Percentiles rank a stretch among this genome's conserved stretches.
These are phyloP conservation scores for Rugonectria rugulosa DNA, from an alignment of 2,329 filamentous ascomycete genomes.

Conservation along the genomic window DNA sequence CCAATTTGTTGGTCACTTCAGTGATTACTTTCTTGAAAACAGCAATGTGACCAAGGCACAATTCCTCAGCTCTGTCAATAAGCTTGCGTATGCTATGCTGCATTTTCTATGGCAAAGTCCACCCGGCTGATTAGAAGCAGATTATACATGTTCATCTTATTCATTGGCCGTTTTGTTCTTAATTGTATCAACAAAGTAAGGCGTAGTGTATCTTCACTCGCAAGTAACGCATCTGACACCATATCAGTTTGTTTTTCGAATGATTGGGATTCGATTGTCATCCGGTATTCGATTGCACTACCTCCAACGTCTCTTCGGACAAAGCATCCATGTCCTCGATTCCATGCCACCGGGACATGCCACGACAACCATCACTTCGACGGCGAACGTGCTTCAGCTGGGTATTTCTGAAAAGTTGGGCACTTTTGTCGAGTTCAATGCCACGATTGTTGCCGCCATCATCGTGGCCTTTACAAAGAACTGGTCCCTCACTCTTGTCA, in stretches of 20 bases:
- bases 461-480: conserved; percentile 64
- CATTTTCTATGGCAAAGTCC: background rate
- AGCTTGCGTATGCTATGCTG: conserved; percentile 49
- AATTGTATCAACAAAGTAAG: conserved; percentile 67
- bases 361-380: conserved; percentile 69
- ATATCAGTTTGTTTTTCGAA: conserved; percentile 63
- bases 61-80: conserved; percentile 54
- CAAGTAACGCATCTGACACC: background rate
- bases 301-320: conserved; percentile 67
- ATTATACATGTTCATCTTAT: conserved; percentile 75
- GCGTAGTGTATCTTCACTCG: background rate
- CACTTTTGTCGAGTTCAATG: conserved; percentile 62
- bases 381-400: conserved; percentile 69
- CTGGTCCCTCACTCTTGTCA: conserved; percentile 68
- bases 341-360: conserved; percentile 69
- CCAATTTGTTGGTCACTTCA: conserved; percentile 58
- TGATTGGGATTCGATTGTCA: conserved; percentile 69
- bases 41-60: conserved; percentile 43
- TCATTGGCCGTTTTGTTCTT: conserved; percentile 69
- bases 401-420: conserved; percentile 71
- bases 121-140: conserved; percentile 41
- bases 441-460: conserved; percentile 61
- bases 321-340: conserved; percentile 74
- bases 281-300: conserved; percentile 70
- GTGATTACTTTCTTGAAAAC: conserved; percentile 46